A percentile compares a stretch with the other conserved stretches of the same genome.
These are phyloP conservation scores for Capronia epimyces DNA, from an alignment of 2,329 filamentous ascomycete species.

Conservation along the genomic window DNA sequence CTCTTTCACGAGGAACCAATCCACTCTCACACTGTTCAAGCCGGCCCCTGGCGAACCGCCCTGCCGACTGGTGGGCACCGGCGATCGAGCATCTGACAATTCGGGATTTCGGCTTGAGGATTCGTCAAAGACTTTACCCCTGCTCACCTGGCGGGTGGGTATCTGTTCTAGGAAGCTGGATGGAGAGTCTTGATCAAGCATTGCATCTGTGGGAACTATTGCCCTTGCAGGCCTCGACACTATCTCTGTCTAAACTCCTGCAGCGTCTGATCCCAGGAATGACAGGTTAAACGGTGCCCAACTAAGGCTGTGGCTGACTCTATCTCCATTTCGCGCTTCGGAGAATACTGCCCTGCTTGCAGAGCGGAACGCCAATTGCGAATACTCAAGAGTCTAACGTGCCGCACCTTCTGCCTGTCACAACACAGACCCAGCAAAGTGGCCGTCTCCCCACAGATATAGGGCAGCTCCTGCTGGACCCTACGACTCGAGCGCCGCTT, in stretches of 20 bases:
- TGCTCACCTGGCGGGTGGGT: constrained; percentile 15
- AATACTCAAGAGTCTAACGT: constrained; percentile 5
- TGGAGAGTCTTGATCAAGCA: constrained; percentile 17
- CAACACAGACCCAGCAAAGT: constrained; percentile 9
- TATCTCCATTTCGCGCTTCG: constrained; percentile 9
- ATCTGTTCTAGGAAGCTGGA: constrained; percentile 8
- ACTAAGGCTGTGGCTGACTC: constrained; percentile 13
- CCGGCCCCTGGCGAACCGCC: constrained; percentile 18
- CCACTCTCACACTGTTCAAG: constrained; percentile 1
- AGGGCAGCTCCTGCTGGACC: constrained; percentile 7
- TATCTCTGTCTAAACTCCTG: not conserved
- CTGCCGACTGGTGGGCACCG: constrained; percentile 19
- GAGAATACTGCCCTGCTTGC: constrained; percentile 9
- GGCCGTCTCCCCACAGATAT: constrained; percentile 15
- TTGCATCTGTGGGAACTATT: constrained; percentile 1
- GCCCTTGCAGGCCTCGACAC: constrained; percentile 5
- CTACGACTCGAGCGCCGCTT: constrained; percentile 5
- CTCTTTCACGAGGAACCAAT: constrained; percentile 1
- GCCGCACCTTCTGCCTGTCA: constrained; percentile 9
- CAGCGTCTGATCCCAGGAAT: constrained; percentile 9
- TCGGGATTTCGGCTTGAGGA: constrained; percentile 10
- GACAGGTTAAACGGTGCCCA: constrained; percentile 2
- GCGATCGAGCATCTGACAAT: constrained; percentile 24
- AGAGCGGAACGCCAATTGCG: constrained; percentile 11
- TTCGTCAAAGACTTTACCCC: constrained; percentile 3